Evolutionary conservation across 768 basidiomycete genomes (phyloP).

Genomic region (Cantharellus anzutake): DNA sequence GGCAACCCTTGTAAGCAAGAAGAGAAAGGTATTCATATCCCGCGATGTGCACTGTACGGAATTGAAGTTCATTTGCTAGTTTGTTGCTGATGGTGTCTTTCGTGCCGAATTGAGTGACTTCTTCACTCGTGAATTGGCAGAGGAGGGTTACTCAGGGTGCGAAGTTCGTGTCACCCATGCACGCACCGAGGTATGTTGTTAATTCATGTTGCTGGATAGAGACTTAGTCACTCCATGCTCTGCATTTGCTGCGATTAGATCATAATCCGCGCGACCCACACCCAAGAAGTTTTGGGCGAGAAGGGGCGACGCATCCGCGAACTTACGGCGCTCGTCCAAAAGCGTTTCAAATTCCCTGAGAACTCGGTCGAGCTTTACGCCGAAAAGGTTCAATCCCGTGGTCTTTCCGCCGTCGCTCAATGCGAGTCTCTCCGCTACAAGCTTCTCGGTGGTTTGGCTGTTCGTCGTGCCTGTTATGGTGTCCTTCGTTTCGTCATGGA

Average conservation of each 20-base stretch:
- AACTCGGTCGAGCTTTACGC: conserved; percentile 98
- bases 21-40: conserved; percentile 40
- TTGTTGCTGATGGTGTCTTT: conserved; percentile 96
- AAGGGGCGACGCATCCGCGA: conserved; percentile 99
- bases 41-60: neutral
- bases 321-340: conserved; percentile 94
- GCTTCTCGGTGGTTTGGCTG: conserved; percentile 96
- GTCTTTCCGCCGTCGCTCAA: conserved; percentile 94
- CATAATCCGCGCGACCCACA: conserved; percentile 99
- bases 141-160: conserved; percentile 99
- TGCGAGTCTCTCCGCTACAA: conserved; percentile 98
- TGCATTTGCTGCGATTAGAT: conserved; percentile 32
- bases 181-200: conserved; percentile 63
- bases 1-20: conserved; percentile 86
- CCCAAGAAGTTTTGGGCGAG: conserved; percentile 96
- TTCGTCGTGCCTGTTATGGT: conserved; percentile 97
- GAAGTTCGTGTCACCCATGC: conserved; percentile 99
- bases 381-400: conserved; percentile 97
- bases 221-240: neutral
- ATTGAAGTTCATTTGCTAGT: conserved; percentile 19
- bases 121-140: conserved; percentile 93
- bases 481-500: conserved; percentile 99
- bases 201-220: neutral
- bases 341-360: conserved; percentile 99
- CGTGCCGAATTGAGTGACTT: conserved; percentile 99